Evolutionary conservation across 2,329 filamentous ascomycete species (phyloP), one percentile per base, ranked within the genome.

Genomic region (Alternaria viburni): DNA sequence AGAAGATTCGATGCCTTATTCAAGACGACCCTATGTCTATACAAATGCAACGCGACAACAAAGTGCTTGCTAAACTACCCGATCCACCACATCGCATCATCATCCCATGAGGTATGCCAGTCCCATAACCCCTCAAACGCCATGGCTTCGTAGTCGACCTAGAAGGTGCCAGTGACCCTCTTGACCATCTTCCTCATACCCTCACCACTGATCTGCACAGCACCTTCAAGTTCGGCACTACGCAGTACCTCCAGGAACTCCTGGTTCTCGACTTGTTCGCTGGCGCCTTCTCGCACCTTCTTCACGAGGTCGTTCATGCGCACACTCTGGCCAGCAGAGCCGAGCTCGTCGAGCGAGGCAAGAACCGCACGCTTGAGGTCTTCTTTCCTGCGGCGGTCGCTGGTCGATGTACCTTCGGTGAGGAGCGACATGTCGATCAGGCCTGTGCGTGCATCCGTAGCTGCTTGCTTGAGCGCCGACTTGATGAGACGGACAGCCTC

Each of bases 341-440:
- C 78, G 82, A 97, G 86, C 71, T 97, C 93, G 76, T 98, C 95
- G 12, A 99, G 80, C 19, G 93, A 83, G 32, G 83, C 83, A 32
- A 97, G 78, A 0, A 97, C 85, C 0, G 91, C 93, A 60, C 87
- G 88, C 85, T 96, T 97, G 74, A 99, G 83, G 78, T 97, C 94
- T 43, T 91, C 89, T 77, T 90, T 91, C 68, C 93, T 86, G 77
- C 92, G 90, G 54, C 96, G 86, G 79, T 98, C 96, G n/a, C 89
- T 89, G 0, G 93, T 90, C 71, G 91, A 93, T 3, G 93, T 96
- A n/a, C 96, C 96, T 77, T 98, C 96, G 0, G 94, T 97, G 66
- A 99, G 85, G 52, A 99, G 84, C 59, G 92, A 91, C 96, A 99
- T 98, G 78, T 99, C 96, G 74, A 99, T 98, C 61, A 97, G 86